These are phyloP conservation scores for Mycosphaerella arachidis DNA, from an alignment of 2,329 filamentous ascomycete genomes.

Conservation along the genomic window DNA sequence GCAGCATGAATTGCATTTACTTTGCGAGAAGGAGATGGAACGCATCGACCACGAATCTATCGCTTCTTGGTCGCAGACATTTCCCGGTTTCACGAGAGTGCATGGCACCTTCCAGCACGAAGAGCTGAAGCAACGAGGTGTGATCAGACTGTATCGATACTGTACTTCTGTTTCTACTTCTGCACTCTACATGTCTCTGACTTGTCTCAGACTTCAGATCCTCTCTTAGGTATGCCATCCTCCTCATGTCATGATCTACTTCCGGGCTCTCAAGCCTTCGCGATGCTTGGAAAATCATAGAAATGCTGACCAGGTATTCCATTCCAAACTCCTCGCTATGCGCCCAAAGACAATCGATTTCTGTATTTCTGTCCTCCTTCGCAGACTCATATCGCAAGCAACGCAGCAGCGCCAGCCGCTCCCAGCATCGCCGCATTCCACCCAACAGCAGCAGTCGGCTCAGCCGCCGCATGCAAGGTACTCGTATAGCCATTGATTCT, in stretches of 20 bases:
- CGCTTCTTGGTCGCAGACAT: background rate
- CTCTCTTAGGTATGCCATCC: too few relatives aligned
- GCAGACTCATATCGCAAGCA: background rate
- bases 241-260: background rate
- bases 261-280: background rate
- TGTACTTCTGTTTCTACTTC: background rate
- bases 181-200: background rate
- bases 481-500: slow-evolving; percentile 29
- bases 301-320: too few relatives aligned
- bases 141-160: background rate
- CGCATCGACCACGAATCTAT: background rate
- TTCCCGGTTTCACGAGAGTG: background rate
- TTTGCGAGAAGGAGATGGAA: background rate
- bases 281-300: too few relatives aligned
- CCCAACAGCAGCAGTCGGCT: slow-evolving; percentile 25
- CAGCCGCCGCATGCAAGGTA: slow-evolving; percentile 16
- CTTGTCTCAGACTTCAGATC: background rate
- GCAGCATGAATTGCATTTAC: too few relatives aligned
- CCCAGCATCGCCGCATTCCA: slow-evolving; percentile 27
- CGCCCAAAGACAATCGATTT: background rate
- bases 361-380: background rate
- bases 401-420: slow-evolving; percentile 10
- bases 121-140: background rate
- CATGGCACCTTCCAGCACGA: background rate
- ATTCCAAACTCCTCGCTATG: background rate